phyloP scores from a whole-genome alignment of 108 stramenopile genomes.

The Mediolabrus comicus region DNA sequence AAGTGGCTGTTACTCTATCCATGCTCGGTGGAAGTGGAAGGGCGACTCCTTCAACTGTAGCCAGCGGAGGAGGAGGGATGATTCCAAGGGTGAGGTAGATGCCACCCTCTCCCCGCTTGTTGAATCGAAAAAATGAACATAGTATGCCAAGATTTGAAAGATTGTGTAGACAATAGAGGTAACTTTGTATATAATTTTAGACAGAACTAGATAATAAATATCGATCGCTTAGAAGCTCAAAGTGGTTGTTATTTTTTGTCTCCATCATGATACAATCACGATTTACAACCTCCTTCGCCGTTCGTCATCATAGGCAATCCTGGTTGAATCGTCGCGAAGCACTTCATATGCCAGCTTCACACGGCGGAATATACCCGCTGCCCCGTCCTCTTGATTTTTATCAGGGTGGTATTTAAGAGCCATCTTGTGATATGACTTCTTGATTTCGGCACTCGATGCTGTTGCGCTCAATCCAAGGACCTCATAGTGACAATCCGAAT shows the following conservation, averaged over 20 bases:
- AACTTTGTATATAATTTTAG: background rate
- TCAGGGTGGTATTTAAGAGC: constrained; percentile 80
- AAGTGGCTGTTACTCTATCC: constrained; percentile 39
- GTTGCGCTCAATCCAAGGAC: constrained; percentile 54
- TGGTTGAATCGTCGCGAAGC: constrained; percentile 51
- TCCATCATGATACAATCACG: background rate
- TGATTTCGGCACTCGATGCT: constrained; percentile 67
- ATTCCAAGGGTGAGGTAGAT: constrained; percentile 1
- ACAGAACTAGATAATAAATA: no score
- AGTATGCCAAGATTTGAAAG: background rate
- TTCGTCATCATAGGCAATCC: constrained; percentile 70
- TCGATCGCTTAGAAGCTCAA: background rate
- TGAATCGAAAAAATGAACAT: background rate
- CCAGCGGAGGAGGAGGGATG: background rate
- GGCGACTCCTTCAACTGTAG: background rate
- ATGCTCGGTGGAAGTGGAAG: constrained; percentile 20
- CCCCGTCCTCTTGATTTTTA: constrained; percentile 66
- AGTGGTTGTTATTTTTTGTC: background rate
- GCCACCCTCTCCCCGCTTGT: background rate
- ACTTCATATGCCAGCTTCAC: constrained; percentile 77
- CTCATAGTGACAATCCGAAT: constrained; percentile 52
- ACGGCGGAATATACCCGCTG: constrained; percentile 73
- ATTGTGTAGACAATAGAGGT: background rate
- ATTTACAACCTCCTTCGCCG: constrained; percentile 10
- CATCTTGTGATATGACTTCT: constrained; percentile 76